Conservation (phyloP, 2,329 filamentous ascomycete genomes). For the Scytalidium sp. region DNA sequence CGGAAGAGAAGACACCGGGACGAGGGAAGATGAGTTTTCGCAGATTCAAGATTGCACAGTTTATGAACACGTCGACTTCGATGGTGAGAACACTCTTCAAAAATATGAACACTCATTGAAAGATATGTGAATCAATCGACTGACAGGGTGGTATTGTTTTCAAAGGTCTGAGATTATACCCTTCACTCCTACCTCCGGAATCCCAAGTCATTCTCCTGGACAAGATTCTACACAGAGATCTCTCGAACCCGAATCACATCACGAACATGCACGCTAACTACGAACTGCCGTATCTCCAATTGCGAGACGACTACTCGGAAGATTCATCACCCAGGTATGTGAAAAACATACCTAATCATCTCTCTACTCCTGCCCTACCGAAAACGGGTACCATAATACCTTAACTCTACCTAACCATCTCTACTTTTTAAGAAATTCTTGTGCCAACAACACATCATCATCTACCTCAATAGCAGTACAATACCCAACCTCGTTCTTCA, state of each 20-base stretch:
- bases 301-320: conserved; percentile 10
- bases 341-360: background rate
- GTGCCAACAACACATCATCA: too few relatives aligned
- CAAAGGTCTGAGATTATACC: conserved; percentile 63
- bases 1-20: conserved; percentile 1
- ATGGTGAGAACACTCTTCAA: conserved; percentile 14
- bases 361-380: background rate
- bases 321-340: conserved; percentile 9
- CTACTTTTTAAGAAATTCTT: background rate
- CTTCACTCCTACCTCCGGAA: conserved; percentile 66
- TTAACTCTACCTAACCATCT: too few relatives aligned
- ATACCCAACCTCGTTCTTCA: conserved; percentile 49
- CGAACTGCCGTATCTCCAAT: conserved; percentile 55
- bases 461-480: background rate
- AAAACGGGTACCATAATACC: too few relatives aligned
- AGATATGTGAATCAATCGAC: background rate
- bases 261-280: conserved; percentile 89
- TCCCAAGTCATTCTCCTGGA: conserved; percentile 71
- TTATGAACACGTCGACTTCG: conserved; percentile 28
- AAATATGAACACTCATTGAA: background rate
- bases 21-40: conserved; percentile 3
- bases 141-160: background rate
- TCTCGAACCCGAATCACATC: conserved; percentile 70
- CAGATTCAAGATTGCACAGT: conserved; percentile 17
- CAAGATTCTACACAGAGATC: conserved; percentile 72